phyloP scores from a whole-genome alignment of 2,329 filamentous ascomycete species.

The Botrytis pseudocinerea region DNA sequence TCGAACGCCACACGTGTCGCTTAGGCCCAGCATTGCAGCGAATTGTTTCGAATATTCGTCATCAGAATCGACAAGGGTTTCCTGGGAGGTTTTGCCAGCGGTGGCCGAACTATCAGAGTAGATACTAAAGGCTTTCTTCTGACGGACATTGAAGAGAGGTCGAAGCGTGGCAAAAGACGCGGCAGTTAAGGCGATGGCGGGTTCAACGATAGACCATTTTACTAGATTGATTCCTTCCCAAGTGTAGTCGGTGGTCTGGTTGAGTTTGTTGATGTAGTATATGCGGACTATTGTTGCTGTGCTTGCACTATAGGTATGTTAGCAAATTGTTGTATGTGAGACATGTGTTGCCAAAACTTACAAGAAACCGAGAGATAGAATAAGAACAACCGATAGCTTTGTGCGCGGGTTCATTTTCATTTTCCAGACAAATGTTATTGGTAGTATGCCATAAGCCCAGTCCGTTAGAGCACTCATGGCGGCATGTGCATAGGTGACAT shows the following conservation, averaged over 20 bases:
- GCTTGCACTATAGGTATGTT: conserved; percentile 41
- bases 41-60: conserved; percentile 17
- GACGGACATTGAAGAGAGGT: conserved; percentile 40
- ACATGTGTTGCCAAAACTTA: conserved; percentile 34
- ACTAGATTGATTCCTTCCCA: conserved; percentile 47
- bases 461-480: conserved; percentile 37
- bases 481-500: conserved; percentile 37
- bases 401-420: conserved; percentile 38
- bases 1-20: conserved; percentile 3
- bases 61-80: not conserved
- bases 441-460: conserved; percentile 39
- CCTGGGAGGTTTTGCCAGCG: not conserved
- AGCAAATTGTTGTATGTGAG: not conserved
- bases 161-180: conserved; percentile 46
- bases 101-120: not conserved
- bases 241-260: conserved; percentile 43
- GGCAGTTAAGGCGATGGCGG: conserved; percentile 46
- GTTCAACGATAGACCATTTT: conserved; percentile 49
- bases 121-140: conserved; percentile 22
- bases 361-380: conserved; percentile 44
- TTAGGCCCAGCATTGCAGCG: conserved; percentile 16
- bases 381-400: conserved; percentile 41
- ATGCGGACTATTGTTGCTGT: conserved; percentile 48
- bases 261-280: conserved; percentile 45
- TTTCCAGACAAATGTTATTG: conserved; percentile 38